Base-by-base conservation (phyloP, 139 green algal species). In the Prasinococcaceae sp. region DNA sequence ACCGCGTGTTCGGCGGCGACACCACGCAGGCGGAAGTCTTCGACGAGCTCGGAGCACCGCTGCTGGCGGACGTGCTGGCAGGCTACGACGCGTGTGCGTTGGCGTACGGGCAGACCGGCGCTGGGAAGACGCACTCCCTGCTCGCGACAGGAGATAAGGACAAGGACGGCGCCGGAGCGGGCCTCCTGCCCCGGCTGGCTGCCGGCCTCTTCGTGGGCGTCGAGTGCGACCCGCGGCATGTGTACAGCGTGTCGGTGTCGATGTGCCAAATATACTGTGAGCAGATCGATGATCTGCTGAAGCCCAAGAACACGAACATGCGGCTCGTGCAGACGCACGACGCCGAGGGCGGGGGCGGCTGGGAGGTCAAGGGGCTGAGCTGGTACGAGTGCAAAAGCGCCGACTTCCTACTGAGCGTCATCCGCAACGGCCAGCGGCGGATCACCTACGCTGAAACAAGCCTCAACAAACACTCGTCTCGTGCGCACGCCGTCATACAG, bases 181-280 rank as follows among this genome's bases (percentile, higher is more conserved):
- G 44, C 10, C 24, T 51, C 22, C 19, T 51, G 22, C 44, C 44
- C 12, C 26, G 44, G 6, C n/a, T 33, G 5, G 44, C 30, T n/a
- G 20, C 44, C 5, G 44, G 30, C 44, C 24, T 51, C 10, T 51
- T 36, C 23, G 28, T 51, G 22, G 4, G 22, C 6, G 30, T 51
- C 19, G 44, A n/a, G 20, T n/a, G 19, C 17, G 44, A 51, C 24
- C n/a, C 30, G 22, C 26, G 26, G 22, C 19, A 22, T 6, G n/a
- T 51, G 22, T 51, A 36, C 20, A 51, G 22, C 6, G 44, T 51
- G 24, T 35, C 19, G 19, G 23, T 51, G 5, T 26, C 44, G 44
- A 51, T 51, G 44, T 51, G 44, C 44, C 44, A 51, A 22, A 51
- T 51, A 6, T 51, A 51, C 44, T 35, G 30, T 28, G 44, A 51